Base-by-base conservation (phyloP, 2,329 filamentous ascomycete genomes). In the Bipolaris zeicola region DNA sequence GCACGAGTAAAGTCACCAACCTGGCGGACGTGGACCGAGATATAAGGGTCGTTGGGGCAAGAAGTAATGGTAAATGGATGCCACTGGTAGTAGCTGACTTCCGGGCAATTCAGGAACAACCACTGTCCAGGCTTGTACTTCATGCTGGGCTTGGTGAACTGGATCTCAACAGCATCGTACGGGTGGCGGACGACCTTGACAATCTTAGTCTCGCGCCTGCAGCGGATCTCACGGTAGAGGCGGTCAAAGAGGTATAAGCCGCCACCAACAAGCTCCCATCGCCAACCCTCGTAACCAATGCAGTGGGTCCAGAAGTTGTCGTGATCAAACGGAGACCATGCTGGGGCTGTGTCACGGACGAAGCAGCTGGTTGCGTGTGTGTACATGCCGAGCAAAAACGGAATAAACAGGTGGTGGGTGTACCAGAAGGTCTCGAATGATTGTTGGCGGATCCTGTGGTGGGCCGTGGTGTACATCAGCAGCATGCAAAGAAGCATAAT, bases 381-480 rank as follows among this genome's bases (percentile, higher is more conserved):
- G 78, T 98, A 99, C 66, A 99, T 87, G 43, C 86, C 94, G 42
- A 99, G 83, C 71, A 98, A 79, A 77, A 99, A 99, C 1, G 95
- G 94, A 58, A 99, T 90, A 71, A 98, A 98, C n/a, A 99, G 85
- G 71, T 99, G 95, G 78, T 99, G 95, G 0, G 92, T 96, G 79
- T 99, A 99, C 95, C 95, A 99, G 76, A 99, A 99, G 0, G 94
- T 96, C 79, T 99, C 95, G 73, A 93, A 99, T 0, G 92, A 96
- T 75, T 99, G 95, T 75, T 98, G 94, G 52, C 95, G 90, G 64
- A 99, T 98, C 65, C 91, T 90, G 68, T 89, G 85, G 73, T 99
- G 95, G 2, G 95, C 90, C 0, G 93, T 97, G 1, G 95, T 99
- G 79, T 96, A 99, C 84, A 99, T 99, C 61, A 99, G 80, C 61